Evolutionary conservation across 345 rosid genomes (phyloP), one percentile per base, ranked within the genome.

Genomic region (Syzygium aromaticum): DNA sequence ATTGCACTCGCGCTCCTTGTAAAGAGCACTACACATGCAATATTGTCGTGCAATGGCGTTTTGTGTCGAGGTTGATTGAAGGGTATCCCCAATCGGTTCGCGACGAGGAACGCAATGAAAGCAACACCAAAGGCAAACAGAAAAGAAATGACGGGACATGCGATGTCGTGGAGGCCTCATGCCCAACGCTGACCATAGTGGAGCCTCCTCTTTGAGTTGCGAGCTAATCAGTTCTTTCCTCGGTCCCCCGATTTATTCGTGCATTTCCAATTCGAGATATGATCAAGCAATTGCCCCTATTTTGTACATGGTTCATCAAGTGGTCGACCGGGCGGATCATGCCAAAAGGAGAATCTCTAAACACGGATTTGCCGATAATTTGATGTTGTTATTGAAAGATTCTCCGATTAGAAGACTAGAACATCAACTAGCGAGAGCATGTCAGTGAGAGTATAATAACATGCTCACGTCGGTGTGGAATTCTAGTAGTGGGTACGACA

Each of bases 11-110:
- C 38, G 19, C 38, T n/a, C 14, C 73, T 1, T n/a, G 5, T n/a
- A 3, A 19, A 13, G 7, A 7, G 9, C 73, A 0, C 0, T 19
- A n/a, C 13, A 61, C 33, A 3, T 38, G 28, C 38, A n/a, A 1
- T 3, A 61, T 6, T 8, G 38, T n/a, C 13, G 33, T 3, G 17
- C 33, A 13, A 3, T 13, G 33, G 17, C 33, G 2, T 61, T 59
- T 19, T 61, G 14, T 13, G 17, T 61, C 30, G 16, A 59, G 11
- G 30, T 27, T 59, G 27, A 27, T n/a, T 27, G 16, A 59, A 51
- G 3, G 16, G 25, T 59, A 14, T 25, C 7, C 5, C 8, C 33
- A 13, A n/a, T 13, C 73, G 6, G 7, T 27, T n/a, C 73, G 15
- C 16, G 17, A 61, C 9, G 8, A 61, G 17, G 73, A 33, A 61